Evolutionary conservation across 768 basidiomycete species (phyloP), one percentile per base, ranked within the genome.

Genomic region (Dioszegia crocea): DNA sequence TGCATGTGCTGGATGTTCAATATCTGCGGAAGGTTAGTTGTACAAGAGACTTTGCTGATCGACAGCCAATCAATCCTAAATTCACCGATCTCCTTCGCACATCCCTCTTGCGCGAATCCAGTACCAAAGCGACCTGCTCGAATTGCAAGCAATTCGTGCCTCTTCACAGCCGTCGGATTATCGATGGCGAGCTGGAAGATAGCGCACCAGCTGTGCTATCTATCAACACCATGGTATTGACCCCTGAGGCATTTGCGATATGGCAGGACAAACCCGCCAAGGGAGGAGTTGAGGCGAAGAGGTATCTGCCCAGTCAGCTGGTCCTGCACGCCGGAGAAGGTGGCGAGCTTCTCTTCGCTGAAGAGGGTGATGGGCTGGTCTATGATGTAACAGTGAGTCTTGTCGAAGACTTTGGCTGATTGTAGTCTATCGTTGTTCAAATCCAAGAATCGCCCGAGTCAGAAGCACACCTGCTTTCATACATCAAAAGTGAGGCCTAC

Each of bases 61-160:
- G 30, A 17, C 51, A 51, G 31, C n/a, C 59, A 19, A 27, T 58
- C 51, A 11, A 19, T 6, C 71, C 71, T 0, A 66, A 73, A 0
- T 91, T 97, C 67, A 65, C 82, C 2, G 82, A 83, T 4, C 81
- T 96, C 59, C 78, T 99, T 2, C 83, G 83, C 4, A 80, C 82
- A 33, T 92, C 96, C 1, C 74, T 98, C 14, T 80, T 87, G 38
- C 88, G 91, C 24, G 86, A 90, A 58, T 86, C 86, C 62, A 82
- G 84, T 19, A 89, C 93, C 71, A 93, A 90, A 76, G 87, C 89
- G 5, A 87, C 84, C 8, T 99, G 96, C 74, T 84, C 84, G 61
- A 82, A 80, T 1, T 98, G 94, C 80, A 88, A 86, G 73, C 84
- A 86, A 36, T 85, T 88, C 66, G 77, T 87, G 1, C 85, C 81